phyloP scores from a whole-genome alignment of 352 stramenopile species.

The Phytopythium vexans region DNA sequence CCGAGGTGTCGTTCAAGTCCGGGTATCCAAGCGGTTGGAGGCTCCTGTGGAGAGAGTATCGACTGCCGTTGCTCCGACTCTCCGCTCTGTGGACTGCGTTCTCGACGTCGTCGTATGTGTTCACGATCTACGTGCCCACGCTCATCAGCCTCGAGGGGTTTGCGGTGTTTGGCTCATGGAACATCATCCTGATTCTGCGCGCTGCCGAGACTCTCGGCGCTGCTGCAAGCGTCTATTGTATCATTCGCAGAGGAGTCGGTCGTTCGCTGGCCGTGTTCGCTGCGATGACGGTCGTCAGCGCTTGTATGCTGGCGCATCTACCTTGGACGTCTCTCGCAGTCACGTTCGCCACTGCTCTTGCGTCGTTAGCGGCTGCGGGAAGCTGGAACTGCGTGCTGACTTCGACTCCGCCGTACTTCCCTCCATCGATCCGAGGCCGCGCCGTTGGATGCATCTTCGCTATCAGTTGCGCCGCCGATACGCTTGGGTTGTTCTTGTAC shows the following conservation, averaged over 20 bases:
- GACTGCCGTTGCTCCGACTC: too few species aligned
- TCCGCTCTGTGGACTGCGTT: background rate
- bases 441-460: background rate
- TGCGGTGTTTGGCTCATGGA: background rate
- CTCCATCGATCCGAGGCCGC: background rate
- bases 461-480: background rate
- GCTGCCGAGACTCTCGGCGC: constrained; percentile 1
- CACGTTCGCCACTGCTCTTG: background rate
- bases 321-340: background rate
- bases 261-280: background rate
- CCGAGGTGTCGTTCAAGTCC: too few species aligned
- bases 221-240: background rate
- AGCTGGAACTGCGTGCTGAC: background rate
- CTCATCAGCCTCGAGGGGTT: constrained; percentile 2
- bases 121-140: constrained; percentile 4
- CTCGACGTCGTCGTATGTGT: constrained; percentile 5
- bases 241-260: background rate
- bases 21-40: background rate
- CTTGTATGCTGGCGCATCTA: background rate
- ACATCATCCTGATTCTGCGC: background rate
- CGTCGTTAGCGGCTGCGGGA: background rate
- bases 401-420: background rate
- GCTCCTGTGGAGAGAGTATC: too few species aligned
- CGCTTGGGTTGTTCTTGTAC: constrained; percentile 1
- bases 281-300: background rate